These are phyloP conservation scores for Luzula sylvatica DNA, from an alignment of 176 grass and related monocot species.

Conservation along the genomic window DNA sequence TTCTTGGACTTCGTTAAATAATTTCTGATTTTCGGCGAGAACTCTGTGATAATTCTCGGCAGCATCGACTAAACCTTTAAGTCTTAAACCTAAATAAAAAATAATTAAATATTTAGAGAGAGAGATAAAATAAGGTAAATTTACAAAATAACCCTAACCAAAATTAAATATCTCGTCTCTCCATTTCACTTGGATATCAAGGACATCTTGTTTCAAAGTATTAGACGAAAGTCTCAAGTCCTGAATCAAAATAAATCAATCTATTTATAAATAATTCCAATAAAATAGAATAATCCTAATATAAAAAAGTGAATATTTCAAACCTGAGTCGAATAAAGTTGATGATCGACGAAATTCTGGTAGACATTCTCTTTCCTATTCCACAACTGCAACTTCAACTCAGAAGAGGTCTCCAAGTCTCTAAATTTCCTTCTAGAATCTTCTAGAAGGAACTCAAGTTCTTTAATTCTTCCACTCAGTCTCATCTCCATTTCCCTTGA, in stretches of 20 bases:
- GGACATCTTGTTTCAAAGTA: slow-evolving; percentile 69
- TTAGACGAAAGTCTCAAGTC: slow-evolving; percentile 70
- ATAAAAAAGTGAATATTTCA: slow-evolving; percentile 23
- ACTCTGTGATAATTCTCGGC: slow-evolving; percentile 87
- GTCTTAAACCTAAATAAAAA: slow-evolving; percentile 39
- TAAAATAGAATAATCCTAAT: slow-evolving; percentile 30
- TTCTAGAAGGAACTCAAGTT: slow-evolving; percentile 55
- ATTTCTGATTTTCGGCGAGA: slow-evolving; percentile 80
- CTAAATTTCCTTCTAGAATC: slow-evolving; percentile 60
- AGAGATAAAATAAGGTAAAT: background rate
- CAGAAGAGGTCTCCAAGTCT: slow-evolving; percentile 55
- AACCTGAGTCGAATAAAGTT: slow-evolving; percentile 40
- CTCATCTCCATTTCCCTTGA: slow-evolving; percentile 50
- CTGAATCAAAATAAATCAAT: slow-evolving; percentile 30
- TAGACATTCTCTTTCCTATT: slow-evolving; percentile 66
- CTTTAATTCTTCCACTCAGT: slow-evolving; percentile 46
- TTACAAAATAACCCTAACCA: slow-evolving; percentile 32
- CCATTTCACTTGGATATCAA: slow-evolving; percentile 65
- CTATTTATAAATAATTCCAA: slow-evolving; percentile 1
- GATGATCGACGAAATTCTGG: slow-evolving; percentile 43
- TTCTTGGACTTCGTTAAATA: slow-evolving; percentile 97
- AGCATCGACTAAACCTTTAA: slow-evolving; percentile 82
- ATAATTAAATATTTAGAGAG: background rate
- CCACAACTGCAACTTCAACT: slow-evolving; percentile 68
- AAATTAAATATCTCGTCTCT: slow-evolving; percentile 71